phyloP scores from a whole-genome alignment of 1,139 yeast species.

The Arxiozyma slooffiae region DNA sequence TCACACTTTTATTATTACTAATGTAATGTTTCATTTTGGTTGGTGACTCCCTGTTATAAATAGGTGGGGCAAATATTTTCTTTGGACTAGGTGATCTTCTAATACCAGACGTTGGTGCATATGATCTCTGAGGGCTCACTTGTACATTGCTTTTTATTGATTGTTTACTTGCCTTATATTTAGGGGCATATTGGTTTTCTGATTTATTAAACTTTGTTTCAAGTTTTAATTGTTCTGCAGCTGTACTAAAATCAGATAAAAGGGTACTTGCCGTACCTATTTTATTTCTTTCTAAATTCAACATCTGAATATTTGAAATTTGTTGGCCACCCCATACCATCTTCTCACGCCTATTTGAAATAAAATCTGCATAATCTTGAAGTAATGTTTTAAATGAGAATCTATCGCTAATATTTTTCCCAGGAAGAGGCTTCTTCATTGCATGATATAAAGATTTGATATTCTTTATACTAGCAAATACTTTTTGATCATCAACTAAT shows the following conservation, averaged over 20 bases:
- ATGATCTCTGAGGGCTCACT: conserved; percentile 1
- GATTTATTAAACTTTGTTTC: conserved; percentile 1
- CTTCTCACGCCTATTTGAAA: conserved; percentile 23
- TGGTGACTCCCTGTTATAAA: neutral
- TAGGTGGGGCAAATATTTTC: conserved; percentile 9
- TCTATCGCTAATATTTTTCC: too few species aligned
- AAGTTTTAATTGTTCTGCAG: conserved; percentile 18
- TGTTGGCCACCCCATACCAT: conserved; percentile 26
- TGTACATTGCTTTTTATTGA: neutral
- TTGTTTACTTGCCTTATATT: conserved; percentile 3
- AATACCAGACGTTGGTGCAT: conserved; percentile 7
- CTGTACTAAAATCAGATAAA: conserved; percentile 18
- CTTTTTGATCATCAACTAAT: conserved; percentile 22
- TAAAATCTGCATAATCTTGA: conserved; percentile 24
- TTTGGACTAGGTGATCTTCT: conserved; percentile 8
- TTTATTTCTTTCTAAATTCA: conserved; percentile 11
- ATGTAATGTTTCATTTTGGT: neutral
- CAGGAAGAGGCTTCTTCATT: conserved; percentile 12
- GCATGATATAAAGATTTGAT: conserved; percentile 19
- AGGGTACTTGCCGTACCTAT: neutral
- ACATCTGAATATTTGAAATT: conserved; percentile 14
- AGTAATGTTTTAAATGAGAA: conserved; percentile 20
- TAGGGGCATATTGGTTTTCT: conserved; percentile 7
- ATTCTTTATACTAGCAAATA: conserved; percentile 16
- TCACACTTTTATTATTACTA: neutral